Evolutionary conservation across 2,329 filamentous ascomycete genomes (phyloP), one percentile per base, ranked within the genome.

Genomic region (Penicillium corylophilum): DNA sequence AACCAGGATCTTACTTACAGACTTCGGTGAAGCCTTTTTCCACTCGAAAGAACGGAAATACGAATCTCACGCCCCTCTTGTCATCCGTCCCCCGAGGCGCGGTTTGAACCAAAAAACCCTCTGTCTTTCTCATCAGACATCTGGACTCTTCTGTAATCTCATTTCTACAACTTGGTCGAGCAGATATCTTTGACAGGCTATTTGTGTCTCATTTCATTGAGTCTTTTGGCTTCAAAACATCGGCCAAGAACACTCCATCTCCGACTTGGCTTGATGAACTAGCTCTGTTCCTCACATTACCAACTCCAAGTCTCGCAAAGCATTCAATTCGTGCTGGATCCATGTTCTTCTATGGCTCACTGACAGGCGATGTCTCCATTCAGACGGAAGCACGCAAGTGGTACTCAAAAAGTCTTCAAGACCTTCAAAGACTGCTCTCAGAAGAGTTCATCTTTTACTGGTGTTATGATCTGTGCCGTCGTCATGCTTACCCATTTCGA

Each of bases 201-300:
- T 54, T 54, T 23, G 51, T 54, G 18, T 50, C 51, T 12, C 51
- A 50, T 44, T 54, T 54, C 24, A 54, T 50, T 16, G 51, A 54
- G 29, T 54, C 51, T 12, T 54, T 54, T 47, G 47, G 51, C 13
- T 47, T 53, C 31, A 44, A 35, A 20, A 16, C 40, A 26, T 22
- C 47, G 2, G 18, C 15, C 3, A 24, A 39, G 12, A n/a, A 31
- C 15, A 40, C 16, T 7, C 33, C 39, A 15, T 36, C 51, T 9
- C 43, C 46, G 3, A 50, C 43, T 15, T 54, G 47, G 51, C 47
- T 54, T 8, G 33, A 50, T 36, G 28, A 47, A 15, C 31, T 54
- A 15, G 18, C 23, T 9, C 4, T 36, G 0, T 44, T 54, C 16
- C 38, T 44, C 15, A 15, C 26, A 1, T 33, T 35, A 4, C 47